Base-by-base conservation (phyloP, 805 yeast genomes). In the Kodamaea laetipori region DNA sequence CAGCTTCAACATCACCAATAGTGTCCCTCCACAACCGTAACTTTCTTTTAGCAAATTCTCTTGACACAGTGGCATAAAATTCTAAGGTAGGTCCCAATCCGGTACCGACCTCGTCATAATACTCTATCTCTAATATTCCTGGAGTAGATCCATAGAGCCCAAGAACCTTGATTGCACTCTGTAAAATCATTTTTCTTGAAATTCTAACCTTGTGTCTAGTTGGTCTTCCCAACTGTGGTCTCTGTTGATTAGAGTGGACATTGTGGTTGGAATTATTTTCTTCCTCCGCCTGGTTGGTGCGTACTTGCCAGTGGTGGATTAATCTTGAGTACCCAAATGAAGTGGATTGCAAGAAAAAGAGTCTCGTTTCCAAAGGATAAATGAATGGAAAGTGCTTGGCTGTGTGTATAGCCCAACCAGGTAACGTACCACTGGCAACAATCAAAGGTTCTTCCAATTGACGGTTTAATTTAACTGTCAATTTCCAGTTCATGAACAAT, bases 31-130 rank as follows among this genome's bases (percentile, higher is more conserved):
- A 92, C 69, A 94, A 68, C 6, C 63, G 64, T 37, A 83, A 63
- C 19, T 71, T 72, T 39, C 72, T 74, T 50, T 68, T 73, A 1
- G 84, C 68, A 59, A 92, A 89, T 49, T 83, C 90, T 44, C 73
- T 79, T 0, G 97, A 89, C 1, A 87, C 89, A 11, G 74, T 69
- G 0, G 97, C 81, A 57, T 89, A 92, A 57, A 94, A 92, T 63
- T 92, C 99, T 50, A 90, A 70, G 0, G 99, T 92, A 3, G 99
- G 99, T 0, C 99, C 99, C 35, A 90, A 67, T 0, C 99, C 99
- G 0, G 96, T 84, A n/a, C 98, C 99, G 5, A 77, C 96, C 60
- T 92, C 99, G 51, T 84, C 90, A 49, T 76, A 80, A 55, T 86
- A 92, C 59, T 90, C 96, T 44, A 94, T 82, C 54, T 92, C 98